Conservation (phyloP, 768 basidiomycete species). For the Amanita pseudoporphyria region DNA sequence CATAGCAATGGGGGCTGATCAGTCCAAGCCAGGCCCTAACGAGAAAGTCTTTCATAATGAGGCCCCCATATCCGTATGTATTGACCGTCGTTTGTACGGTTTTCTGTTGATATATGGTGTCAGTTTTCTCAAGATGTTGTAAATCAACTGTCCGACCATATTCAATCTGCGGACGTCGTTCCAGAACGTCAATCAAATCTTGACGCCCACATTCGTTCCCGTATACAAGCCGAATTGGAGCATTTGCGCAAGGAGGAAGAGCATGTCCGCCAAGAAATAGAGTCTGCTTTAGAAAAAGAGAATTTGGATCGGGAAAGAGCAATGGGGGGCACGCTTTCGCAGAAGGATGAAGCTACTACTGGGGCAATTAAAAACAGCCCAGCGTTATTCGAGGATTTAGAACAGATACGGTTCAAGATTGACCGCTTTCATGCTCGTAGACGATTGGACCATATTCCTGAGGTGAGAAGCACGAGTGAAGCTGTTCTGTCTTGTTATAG, state of each 20-base stretch:
- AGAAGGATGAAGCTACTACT: slow-evolving; percentile 22
- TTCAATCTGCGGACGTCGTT: slow-evolving; percentile 47
- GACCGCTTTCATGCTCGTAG: slow-evolving; percentile 55
- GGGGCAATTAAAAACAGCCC: slow-evolving; percentile 49
- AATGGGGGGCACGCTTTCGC: slow-evolving; percentile 35
- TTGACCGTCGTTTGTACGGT: background rate
- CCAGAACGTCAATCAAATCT: slow-evolving; percentile 65
- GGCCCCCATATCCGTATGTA: slow-evolving; percentile 41
- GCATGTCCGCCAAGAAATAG: slow-evolving; percentile 61
- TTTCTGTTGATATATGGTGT: background rate
- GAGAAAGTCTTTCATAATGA: slow-evolving; percentile 51
- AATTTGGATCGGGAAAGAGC: slow-evolving; percentile 70
- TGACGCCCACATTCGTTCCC: slow-evolving; percentile 62
- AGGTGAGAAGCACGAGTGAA: slow-evolving; percentile 46
- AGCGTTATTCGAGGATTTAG: slow-evolving; percentile 62
- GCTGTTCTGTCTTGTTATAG: slow-evolving; percentile 68
- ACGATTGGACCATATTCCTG: slow-evolving; percentile 43
- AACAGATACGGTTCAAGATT: slow-evolving; percentile 64
- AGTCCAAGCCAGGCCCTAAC: slow-evolving; percentile 48
- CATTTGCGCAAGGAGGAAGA: slow-evolving; percentile 63
- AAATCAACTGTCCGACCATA: slow-evolving; percentile 62
- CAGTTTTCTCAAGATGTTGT: slow-evolving; percentile 84
- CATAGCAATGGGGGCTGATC: slow-evolving; percentile 55
- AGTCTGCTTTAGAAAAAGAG: slow-evolving; percentile 75
- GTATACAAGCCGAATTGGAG: slow-evolving; percentile 60